Percentiles rank a stretch among this genome's conserved stretches.
Conservation (phyloP, 306 rosid species). For the Prunus padus region DNA sequence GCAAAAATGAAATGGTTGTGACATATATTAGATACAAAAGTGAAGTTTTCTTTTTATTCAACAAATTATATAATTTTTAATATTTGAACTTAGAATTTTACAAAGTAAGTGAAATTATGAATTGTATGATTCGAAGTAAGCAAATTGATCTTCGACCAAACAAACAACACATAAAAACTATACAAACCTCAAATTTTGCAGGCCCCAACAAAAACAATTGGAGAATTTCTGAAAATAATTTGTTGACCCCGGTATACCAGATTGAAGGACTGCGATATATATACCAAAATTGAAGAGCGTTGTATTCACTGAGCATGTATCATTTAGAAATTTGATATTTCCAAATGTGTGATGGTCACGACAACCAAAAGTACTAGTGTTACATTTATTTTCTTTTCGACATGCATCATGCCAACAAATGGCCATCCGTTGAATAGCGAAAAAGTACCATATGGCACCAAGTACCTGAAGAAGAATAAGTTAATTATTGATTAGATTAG, state of each 20-base stretch:
- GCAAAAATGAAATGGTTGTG: background rate
- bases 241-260: constrained; percentile 12
- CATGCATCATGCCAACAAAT: constrained; percentile 16
- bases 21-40: no score
- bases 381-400: background rate
- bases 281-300: constrained; percentile 29
- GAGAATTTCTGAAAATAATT: constrained; percentile 20
- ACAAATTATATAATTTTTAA: constrained; percentile 20
- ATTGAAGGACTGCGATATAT: constrained; percentile 24
- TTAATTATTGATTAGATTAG: background rate
- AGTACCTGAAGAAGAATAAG: background rate
- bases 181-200: constrained; percentile 38
- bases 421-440: constrained; percentile 17
- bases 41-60: constrained; percentile 23
- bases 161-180: background rate
- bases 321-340: no score
- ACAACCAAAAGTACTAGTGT: background rate
- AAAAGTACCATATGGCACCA: constrained; percentile 30
- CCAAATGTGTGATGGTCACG: background rate
- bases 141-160: no score
- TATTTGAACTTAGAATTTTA: no score
- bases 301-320: no score
- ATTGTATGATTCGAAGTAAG: no score
- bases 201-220: constrained; percentile 40
- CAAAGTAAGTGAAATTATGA: no score